Percentiles rank a stretch among this genome's conserved stretches.
These are phyloP conservation scores for Echinosophora koreensis DNA, from an alignment of 306 rosid genomes.

Conservation along the genomic window DNA sequence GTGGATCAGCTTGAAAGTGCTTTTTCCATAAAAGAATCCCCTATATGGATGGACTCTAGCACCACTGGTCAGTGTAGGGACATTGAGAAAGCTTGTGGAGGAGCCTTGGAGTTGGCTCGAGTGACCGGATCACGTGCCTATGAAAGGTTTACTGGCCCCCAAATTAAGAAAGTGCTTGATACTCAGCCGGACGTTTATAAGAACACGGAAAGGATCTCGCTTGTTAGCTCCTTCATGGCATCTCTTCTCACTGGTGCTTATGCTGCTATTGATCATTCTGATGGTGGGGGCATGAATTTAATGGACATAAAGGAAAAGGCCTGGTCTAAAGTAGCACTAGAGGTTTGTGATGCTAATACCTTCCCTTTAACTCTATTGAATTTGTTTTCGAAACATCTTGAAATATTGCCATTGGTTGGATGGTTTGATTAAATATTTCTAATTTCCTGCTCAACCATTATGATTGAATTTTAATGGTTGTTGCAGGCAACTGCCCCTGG, in stretches of 20 bases:
- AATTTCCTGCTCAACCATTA: conserved; percentile 15
- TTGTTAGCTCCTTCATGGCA: conserved; percentile 95
- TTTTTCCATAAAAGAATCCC: conserved; percentile 74
- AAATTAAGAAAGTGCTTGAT: conserved; percentile 82
- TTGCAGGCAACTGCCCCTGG: conserved; percentile 86
- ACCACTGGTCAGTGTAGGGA: conserved; percentile 81
- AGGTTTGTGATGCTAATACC: conserved; percentile 58
- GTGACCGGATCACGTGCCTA: conserved; percentile 86
- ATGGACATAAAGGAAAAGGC: conserved; percentile 80
- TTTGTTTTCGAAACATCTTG: not conserved
- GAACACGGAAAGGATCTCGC: conserved; percentile 90
- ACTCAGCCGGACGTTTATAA: conserved; percentile 66
- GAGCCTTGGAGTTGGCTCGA: conserved; percentile 79
- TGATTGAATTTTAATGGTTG: conserved; percentile 39
- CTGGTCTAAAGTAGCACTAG: conserved; percentile 76
- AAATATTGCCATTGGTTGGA: not conserved
- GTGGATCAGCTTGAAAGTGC: conserved; percentile 71
- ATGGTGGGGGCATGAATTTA: conserved; percentile 95
- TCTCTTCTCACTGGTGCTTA: conserved; percentile 78
- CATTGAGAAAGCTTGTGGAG: conserved; percentile 90
- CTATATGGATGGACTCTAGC: conserved; percentile 97
- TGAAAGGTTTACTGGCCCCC: conserved; percentile 93
- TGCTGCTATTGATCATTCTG: conserved; percentile 91
- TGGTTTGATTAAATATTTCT: not conserved
- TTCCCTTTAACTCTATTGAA: conserved; percentile 19